These are phyloP conservation scores for Mortierella sp. DNA, from an alignment of 371 early-diverging fungal species.

Conservation along the genomic window DNA sequence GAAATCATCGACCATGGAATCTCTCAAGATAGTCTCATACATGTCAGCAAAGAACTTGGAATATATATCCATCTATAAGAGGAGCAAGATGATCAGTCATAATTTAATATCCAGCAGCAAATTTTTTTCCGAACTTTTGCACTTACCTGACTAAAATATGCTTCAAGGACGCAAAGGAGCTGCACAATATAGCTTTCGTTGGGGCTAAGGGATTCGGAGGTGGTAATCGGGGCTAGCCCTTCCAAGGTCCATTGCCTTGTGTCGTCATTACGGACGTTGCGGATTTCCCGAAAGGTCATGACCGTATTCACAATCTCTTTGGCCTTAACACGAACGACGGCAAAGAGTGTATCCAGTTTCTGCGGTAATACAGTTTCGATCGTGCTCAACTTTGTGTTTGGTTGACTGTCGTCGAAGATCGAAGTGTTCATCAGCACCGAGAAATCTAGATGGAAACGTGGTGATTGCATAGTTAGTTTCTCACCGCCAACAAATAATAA, in stretches of 20 bases:
- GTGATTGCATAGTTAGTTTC: background rate
- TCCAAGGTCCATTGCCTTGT: conserved; percentile 2
- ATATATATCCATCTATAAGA: background rate
- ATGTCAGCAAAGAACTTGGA: background rate
- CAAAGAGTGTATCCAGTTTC: conserved; percentile 17
- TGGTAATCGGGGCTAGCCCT: conserved; percentile 13
- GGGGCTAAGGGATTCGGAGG: conserved; percentile 8
- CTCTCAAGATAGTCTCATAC: conserved; percentile 2
- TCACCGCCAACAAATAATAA: background rate
- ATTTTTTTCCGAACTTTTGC: background rate
- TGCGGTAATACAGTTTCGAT: conserved; percentile 19
- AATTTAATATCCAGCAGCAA: background rate
- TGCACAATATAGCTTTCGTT: conserved; percentile 30
- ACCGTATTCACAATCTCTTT: conserved; percentile 15
- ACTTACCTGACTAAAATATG: conserved; percentile 23
- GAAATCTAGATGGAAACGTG: conserved; percentile 16
- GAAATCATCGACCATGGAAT: background rate
- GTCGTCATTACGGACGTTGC: conserved; percentile 1
- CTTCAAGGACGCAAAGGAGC: conserved; percentile 20
- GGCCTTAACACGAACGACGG: conserved; percentile 21
- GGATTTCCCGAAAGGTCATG: conserved; percentile 8
- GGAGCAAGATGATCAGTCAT: background rate
- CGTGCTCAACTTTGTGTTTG: conserved; percentile 21
- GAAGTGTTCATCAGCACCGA: conserved; percentile 23
- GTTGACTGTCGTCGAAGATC: conserved; percentile 30